Evolutionary conservation across 1,284 basidiomycete species (phyloP).

Genomic region (Apiotrichum mycotoxinovorans): DNA sequence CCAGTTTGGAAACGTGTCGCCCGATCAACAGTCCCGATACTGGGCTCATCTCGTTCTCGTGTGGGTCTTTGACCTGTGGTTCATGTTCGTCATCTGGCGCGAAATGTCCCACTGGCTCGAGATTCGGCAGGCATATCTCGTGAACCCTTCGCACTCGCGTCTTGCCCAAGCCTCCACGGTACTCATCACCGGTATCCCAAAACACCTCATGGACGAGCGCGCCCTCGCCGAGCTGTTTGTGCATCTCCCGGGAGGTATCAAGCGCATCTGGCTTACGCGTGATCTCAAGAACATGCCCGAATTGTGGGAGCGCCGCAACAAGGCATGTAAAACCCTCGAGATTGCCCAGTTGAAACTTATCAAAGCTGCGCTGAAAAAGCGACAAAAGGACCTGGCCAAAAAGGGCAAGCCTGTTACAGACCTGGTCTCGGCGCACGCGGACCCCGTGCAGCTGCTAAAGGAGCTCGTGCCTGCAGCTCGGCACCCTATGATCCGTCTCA

Average conservation of each 20-base stretch:
- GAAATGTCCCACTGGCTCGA: slow-evolving; percentile 65
- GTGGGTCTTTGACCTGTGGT: slow-evolving; percentile 56
- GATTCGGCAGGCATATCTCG: slow-evolving; percentile 66
- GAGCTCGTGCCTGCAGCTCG: slow-evolving; percentile 62
- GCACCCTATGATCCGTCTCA: slow-evolving; percentile 76
- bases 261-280: slow-evolving; percentile 67
- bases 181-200: slow-evolving; percentile 68
- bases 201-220: slow-evolving; percentile 59
- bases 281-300: slow-evolving; percentile 62
- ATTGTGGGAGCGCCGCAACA: slow-evolving; percentile 59
- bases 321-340: slow-evolving; percentile 63
- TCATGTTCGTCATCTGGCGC: slow-evolving; percentile 63
- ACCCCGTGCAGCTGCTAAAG: too few relatives aligned
- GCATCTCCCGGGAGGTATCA: slow-evolving; percentile 72
- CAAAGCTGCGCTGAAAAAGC: slow-evolving; percentile 48
- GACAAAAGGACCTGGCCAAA: slow-evolving; percentile 31
- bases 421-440: slow-evolving; percentile 11
- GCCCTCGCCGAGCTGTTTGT: slow-evolving; percentile 63
- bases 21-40: slow-evolving; percentile 38
- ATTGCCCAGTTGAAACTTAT: slow-evolving; percentile 61
- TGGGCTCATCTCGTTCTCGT: slow-evolving; percentile 53
- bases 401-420: slow-evolving; percentile 41
- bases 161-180: slow-evolving; percentile 72
- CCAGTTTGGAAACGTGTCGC: slow-evolving; percentile 54
- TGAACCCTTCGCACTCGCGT: slow-evolving; percentile 60